phyloP scores from a whole-genome alignment of 2,329 filamentous ascomycete genomes.

The Ramularia collo-cygni region DNA sequence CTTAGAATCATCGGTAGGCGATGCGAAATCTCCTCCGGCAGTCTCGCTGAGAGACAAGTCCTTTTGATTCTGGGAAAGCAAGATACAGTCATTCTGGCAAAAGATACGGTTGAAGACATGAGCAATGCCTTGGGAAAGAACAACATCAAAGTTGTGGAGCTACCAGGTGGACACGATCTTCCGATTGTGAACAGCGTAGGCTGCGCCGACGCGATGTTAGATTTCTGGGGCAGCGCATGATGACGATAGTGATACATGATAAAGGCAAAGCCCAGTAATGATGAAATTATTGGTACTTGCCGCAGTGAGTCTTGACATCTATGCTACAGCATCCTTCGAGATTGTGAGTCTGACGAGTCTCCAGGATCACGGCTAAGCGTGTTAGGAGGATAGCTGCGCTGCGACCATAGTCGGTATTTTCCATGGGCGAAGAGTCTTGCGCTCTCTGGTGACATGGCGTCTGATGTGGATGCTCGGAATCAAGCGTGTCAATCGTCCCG shows the following conservation, averaged over 20 bases:
- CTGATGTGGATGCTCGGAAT: no score
- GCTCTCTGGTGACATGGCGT: no score
- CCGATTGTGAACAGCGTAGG: slow-evolving; percentile 55
- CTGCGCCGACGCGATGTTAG: slow-evolving; percentile 48
- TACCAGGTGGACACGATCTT: slow-evolving; percentile 64
- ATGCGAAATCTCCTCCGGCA: slow-evolving; percentile 34
- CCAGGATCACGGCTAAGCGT: no score
- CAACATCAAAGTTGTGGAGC: slow-evolving; percentile 51
- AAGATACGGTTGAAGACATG: slow-evolving; percentile 59
- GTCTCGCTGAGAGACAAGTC: slow-evolving; percentile 45
- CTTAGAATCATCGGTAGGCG: slow-evolving; percentile 54
- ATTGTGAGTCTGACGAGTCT: no score
- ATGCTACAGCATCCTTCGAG: no score
- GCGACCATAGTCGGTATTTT: no score
- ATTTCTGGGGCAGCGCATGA: slow-evolving; percentile 31
- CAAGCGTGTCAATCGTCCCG: no score
- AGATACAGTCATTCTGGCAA: slow-evolving; percentile 60
- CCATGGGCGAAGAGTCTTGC: no score
- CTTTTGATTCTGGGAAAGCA: slow-evolving; percentile 59
- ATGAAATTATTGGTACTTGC: no score
- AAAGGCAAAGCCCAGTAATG: no score
- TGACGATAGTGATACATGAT: neutral
- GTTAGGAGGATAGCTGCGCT: no score
- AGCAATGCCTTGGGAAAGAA: slow-evolving; percentile 47
- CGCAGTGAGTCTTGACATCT: no score